Conservation (phyloP, 257 asterid genomes). For the Buddleja alternifolia region DNA sequence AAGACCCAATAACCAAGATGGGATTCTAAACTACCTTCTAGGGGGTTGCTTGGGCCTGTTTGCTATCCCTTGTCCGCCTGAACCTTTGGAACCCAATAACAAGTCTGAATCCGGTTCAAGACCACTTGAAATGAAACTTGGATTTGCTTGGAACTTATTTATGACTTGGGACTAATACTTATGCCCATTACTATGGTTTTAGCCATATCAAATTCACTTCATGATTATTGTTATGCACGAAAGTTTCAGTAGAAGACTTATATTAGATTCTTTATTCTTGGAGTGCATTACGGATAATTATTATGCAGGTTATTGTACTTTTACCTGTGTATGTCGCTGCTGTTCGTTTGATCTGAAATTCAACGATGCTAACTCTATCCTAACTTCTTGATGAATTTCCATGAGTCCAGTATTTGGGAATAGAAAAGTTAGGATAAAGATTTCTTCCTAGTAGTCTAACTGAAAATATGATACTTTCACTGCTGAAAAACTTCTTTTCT, state of each 20-base stretch:
- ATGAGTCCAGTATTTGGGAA: not conserved
- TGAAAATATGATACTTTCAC: not conserved
- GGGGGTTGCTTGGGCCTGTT: conserved; percentile 3
- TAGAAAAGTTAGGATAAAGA: not conserved
- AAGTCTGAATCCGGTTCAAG: not conserved
- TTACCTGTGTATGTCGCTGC: conserved; percentile 11
- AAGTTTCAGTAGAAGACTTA: not conserved
- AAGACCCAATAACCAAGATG: not conserved
- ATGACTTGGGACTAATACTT: conserved; percentile 12
- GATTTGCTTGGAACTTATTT: not conserved
- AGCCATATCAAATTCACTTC: not conserved
- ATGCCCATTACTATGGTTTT: conserved; percentile 8
- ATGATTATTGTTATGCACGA: not conserved
- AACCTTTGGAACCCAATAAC: not conserved
- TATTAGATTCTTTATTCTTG: not conserved
- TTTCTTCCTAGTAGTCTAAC: conserved; percentile 4
- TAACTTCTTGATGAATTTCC: no score
- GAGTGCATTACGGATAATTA: not conserved
- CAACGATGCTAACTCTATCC: not conserved
- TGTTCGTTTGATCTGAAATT: conserved; percentile 17
- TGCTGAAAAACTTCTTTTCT: conserved; percentile 29
- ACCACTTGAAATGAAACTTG: not conserved
- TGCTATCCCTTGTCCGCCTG: not conserved
- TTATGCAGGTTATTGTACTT: conserved; percentile 14
- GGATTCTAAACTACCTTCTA: not conserved